Percentiles rank a stretch among this genome's conserved stretches.
phyloP scores from a whole-genome alignment of 2,329 filamentous ascomycete genomes.

The Diplodia scrobiculata region DNA sequence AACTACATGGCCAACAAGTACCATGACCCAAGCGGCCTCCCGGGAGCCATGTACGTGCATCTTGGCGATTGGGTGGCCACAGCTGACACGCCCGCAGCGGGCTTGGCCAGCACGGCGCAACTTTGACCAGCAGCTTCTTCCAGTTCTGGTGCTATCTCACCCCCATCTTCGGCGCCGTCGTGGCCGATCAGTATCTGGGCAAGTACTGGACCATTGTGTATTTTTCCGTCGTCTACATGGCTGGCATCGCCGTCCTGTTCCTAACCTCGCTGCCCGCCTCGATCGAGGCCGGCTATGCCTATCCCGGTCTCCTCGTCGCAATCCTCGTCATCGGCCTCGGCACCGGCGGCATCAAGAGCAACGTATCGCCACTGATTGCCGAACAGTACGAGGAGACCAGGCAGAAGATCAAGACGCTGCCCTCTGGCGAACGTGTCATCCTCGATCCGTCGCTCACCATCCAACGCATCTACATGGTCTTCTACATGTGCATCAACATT shows the following conservation, averaged over 20 bases:
- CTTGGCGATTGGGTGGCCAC: neutral
- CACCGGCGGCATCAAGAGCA: constrained; percentile 80
- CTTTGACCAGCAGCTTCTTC: constrained; percentile 52
- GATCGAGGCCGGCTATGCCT: constrained; percentile 61
- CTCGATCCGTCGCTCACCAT: constrained; percentile 46
- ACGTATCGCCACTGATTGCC: constrained; percentile 61
- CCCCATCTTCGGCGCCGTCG: constrained; percentile 52
- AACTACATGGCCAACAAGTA: constrained; percentile 54
- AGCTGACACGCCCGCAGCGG: constrained; percentile 35
- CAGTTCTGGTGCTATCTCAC: constrained; percentile 55
- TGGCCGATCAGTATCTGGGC: constrained; percentile 69
- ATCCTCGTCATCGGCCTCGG: constrained; percentile 72
- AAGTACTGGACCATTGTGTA: constrained; percentile 71
- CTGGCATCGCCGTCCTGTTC: constrained; percentile 68
- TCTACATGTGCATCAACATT: constrained; percentile 70
- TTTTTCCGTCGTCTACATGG: constrained; percentile 64
- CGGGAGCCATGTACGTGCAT: constrained; percentile 40
- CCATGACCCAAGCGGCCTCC: constrained; percentile 45
- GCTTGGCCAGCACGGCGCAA: constrained; percentile 48
- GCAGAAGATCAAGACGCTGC: constrained; percentile 46
- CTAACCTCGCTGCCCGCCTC: constrained; percentile 65
- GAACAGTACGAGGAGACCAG: constrained; percentile 51
- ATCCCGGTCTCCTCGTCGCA: constrained; percentile 65
- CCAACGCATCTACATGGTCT: constrained; percentile 56
- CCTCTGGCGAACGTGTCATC: constrained; percentile 41